These are phyloP conservation scores for Euphorbia pulcherrima DNA, from an alignment of 345 rosid species.

Conservation along the genomic window DNA sequence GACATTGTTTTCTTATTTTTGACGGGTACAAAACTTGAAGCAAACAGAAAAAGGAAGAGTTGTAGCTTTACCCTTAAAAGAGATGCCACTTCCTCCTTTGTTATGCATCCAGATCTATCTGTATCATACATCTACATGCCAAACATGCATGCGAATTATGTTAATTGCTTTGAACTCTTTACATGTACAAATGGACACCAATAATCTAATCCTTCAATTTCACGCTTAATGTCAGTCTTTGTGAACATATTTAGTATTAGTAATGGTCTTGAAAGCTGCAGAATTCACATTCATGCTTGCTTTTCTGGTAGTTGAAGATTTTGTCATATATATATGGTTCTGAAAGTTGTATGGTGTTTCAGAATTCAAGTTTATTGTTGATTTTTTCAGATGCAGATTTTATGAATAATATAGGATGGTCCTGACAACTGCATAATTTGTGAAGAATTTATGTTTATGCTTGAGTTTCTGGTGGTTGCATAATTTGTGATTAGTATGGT, in stretches of 20 bases:
- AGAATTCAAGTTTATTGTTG: too few relatives aligned
- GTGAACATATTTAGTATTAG: too few relatives aligned
- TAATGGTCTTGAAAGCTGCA: too few relatives aligned
- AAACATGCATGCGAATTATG: neutral
- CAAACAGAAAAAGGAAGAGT: neutral
- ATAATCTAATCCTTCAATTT: neutral
- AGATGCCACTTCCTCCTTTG: slow-evolving; percentile 62
- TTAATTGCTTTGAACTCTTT: neutral
- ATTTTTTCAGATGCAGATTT: neutral
- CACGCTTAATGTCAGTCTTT: neutral
- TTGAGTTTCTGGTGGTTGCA: too few relatives aligned
- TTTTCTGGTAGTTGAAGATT: too few relatives aligned
- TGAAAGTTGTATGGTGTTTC: too few relatives aligned
- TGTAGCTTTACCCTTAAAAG: slow-evolving; percentile 42
- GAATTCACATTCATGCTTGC: too few relatives aligned
- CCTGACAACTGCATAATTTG: too few relatives aligned
- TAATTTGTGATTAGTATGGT: neutral
- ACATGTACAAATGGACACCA: neutral
- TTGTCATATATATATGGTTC: too few relatives aligned
- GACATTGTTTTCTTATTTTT: neutral
- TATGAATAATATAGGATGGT: too few relatives aligned
- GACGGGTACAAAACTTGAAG: neutral
- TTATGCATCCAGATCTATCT: slow-evolving; percentile 60
- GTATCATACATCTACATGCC: slow-evolving; percentile 51
- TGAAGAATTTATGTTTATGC: too few relatives aligned